Evolutionary conservation across 495 filamentous ascomycete genomes (phyloP), one percentile per base, ranked within the genome.

Genomic region (Rusavskia elegans): DNA sequence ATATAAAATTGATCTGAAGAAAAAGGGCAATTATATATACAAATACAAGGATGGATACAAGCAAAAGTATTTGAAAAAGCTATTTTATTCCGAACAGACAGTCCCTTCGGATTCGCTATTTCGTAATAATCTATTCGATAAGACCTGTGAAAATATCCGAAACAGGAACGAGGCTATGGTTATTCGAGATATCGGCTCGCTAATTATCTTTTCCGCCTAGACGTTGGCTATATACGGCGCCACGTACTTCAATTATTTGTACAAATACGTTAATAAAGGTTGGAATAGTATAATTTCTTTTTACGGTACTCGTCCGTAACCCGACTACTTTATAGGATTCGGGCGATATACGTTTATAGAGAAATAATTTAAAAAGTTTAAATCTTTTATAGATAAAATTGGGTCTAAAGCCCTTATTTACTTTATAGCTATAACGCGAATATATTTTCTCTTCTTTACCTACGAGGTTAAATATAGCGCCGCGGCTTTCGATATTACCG

Each of bases 301-400:
- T 0, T 52, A 63, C 16, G 57, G 55, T 19, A 51, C 64, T 44
- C 59, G 61, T 40, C 67, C 67, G 39, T 64, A 75, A 55, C 70
- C 69, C 16, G 66, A 73, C 55, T 73, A 68, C 54, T 60, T 65
- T 17, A 55, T 70, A 9, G 68, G 69, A 39, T 73, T 74, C 50
- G 52, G 50, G 52, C 58, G 64, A 61, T 62, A 58, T 20, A 66
- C 64, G 46, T 73, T 74, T 39, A 70, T 59, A 3, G 42, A 67
- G 0, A 56, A 66, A 20, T 69, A 71, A 52, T 64, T 72, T 3
- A 32, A 58, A 30, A 73, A 66, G 58, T 56, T 75, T 3, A 35
- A 53, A 35, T 64, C 66, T 21, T 63, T 68, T 25, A 50, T 71
- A 29, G 65, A 64, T 48, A 55, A 64, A 1, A 19, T 35, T 38